A percentile compares a stretch with the other conserved stretches of the same genome.
phyloP scores from a whole-genome alignment of 2,329 filamentous ascomycete genomes.

The Mollisiaceae sp. region DNA sequence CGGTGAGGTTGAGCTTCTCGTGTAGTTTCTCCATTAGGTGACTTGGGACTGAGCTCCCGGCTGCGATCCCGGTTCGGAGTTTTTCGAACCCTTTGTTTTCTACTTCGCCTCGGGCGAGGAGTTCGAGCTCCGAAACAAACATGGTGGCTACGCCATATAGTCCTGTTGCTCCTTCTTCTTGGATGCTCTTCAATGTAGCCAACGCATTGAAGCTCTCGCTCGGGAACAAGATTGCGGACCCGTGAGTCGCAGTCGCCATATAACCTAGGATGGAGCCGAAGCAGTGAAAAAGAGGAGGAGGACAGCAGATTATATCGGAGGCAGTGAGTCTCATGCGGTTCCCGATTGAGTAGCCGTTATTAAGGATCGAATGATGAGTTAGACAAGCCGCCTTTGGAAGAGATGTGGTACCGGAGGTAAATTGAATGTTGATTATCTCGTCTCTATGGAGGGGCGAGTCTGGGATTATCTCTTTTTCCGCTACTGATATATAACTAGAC shows the following conservation, averaged over 20 bases:
- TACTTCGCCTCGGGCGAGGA: conserved; percentile 60
- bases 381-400: conserved; percentile 91
- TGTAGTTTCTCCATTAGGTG: conserved; percentile 81
- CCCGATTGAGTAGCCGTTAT: conserved; percentile 88
- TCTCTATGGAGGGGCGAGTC: conserved; percentile 56
- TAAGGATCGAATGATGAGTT: conserved; percentile 83
- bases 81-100: conserved; percentile 61
- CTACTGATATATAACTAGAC: conserved; percentile 30
- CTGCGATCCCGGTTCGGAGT: conserved; percentile 88
- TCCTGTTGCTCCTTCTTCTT: conserved; percentile 60
- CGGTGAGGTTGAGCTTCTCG: conserved; percentile 72
- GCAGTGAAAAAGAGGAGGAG: conserved; percentile 86
- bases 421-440: conserved; percentile 93
- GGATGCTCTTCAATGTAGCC: conserved; percentile 64
- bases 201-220: conserved; percentile 83
- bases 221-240: conserved; percentile 83
- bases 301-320: conserved; percentile 79
- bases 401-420: conserved; percentile 94
- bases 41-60: conserved; percentile 83
- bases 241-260: conserved; percentile 90
- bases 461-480: conserved; percentile 47
- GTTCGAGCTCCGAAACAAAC: conserved; percentile 87
- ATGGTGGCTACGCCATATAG: conserved; percentile 94
- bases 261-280: conserved; percentile 93
- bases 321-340: conserved; percentile 80